Base-by-base conservation (phyloP, 352 stramenopile species). In the Phytophthora hibernalis region DNA sequence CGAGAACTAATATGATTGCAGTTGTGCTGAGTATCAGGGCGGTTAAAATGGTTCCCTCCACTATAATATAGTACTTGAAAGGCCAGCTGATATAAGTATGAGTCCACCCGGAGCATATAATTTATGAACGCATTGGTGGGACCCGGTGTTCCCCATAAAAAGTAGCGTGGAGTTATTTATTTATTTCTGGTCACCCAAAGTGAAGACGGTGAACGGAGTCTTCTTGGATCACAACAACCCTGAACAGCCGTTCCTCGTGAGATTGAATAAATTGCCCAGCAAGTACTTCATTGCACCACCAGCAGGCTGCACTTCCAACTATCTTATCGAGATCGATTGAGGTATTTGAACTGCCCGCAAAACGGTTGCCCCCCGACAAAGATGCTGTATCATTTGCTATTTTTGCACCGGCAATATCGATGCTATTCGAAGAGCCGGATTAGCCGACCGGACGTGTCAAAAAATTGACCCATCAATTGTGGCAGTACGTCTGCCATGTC, bases 321-420 rank as follows among this genome's bases (percentile, higher is more conserved):
- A 65, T 37, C 18, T 65, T 11, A 57, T 65, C 10, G 45, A 65
- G 26, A 65, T 65, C 11, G 47, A 65, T 21, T 2, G 52, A 26
- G 47, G 56, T 1, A 43, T 43, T 52, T 65, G 56, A 11, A 57
- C 47, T 11, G 47, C 33, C 18, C 56, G 47, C 8, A 57, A 65
- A 47, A 52, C 45, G 1, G 47, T 57, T n/a, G 9, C 33, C 49
- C 6, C 26, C 58, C 8, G 58, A 59, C 11, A 16, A 44, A 13
- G 49, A 58, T 1, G 11, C 57, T 18, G 47, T 42, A 28, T 38
- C 49, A 2, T 58, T 65, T 40, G 26, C 16, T 15, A 58, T 65
- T 48, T 20, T 42, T 16, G 35, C 18, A n/a, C n/a, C n/a, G n/a
- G n/a, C n/a, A n/a, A n/a, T n/a, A n/a, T n/a, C n/a, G n/a, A n/a